These are phyloP conservation scores for Cutaneotrichosporon cyanovorans DNA, from an alignment of 1,284 basidiomycete genomes.

Conservation along the genomic window DNA sequence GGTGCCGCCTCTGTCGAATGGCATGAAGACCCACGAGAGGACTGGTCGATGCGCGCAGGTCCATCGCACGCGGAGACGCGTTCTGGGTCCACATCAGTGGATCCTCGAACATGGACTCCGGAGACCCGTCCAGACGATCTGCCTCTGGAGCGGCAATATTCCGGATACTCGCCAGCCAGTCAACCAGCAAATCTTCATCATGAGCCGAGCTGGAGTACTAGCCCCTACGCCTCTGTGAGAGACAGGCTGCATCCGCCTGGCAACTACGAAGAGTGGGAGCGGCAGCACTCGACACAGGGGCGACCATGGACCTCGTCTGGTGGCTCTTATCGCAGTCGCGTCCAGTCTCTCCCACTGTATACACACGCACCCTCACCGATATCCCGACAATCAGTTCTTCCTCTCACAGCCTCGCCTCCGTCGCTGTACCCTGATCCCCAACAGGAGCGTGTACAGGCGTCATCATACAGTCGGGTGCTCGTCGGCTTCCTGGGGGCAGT, in stretches of 20 bases:
- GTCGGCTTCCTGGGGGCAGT: constrained; percentile 79
- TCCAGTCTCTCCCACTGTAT: constrained; percentile 3
- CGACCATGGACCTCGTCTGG: constrained; percentile 10
- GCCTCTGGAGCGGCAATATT: background rate
- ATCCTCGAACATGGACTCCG: constrained; percentile 1
- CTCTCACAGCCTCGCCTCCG: constrained; percentile 7
- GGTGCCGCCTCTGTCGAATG: no score
- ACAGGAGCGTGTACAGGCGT: constrained; percentile 44
- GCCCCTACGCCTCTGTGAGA: no score
- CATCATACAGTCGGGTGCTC: constrained; percentile 73
- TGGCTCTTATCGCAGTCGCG: constrained; percentile 2
- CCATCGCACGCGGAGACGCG: no score
- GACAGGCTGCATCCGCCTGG: background rate
- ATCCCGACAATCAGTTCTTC: constrained; percentile 1
- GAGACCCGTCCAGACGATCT: background rate
- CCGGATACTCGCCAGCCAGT: background rate
- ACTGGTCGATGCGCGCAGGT: no score
- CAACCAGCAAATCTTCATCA: no score
- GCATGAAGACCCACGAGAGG: no score
- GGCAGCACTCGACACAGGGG: background rate
- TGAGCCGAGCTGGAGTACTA: no score
- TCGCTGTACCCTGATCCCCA: constrained; percentile 10
- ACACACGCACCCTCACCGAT: constrained; percentile 9
- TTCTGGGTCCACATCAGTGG: no score
- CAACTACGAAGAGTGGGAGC: constrained; percentile 8